Conservation (phyloP, 768 basidiomycete species). For the Boletus sp. region DNA sequence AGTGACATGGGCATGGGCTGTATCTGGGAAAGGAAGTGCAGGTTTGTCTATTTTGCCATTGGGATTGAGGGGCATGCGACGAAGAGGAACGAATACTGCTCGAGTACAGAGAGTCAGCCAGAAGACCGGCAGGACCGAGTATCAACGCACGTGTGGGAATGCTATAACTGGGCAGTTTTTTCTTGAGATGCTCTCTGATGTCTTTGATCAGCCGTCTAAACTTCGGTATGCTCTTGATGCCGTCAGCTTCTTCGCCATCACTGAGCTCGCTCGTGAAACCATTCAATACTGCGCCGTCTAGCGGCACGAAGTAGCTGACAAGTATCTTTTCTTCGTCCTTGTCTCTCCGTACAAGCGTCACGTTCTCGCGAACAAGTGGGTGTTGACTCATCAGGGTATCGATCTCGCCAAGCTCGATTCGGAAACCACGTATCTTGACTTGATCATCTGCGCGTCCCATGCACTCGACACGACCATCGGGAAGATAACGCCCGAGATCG, state of each 20-base stretch:
- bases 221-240: constrained; percentile 74
- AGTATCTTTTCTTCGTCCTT: constrained; percentile 99
- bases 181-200: constrained; percentile 92
- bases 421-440: constrained; percentile 98
- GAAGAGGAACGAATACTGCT: constrained; percentile 89
- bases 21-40: constrained; percentile 97
- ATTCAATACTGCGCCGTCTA: constrained; percentile 62
- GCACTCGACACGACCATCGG: constrained; percentile 92
- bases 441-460: constrained; percentile 97
- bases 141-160: constrained; percentile 75
- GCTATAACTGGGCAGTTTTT: constrained; percentile 93
- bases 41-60: constrained; percentile 99
- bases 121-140: background rate
- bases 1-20: constrained; percentile 54
- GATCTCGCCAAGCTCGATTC: constrained; percentile 97
- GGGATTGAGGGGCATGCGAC: constrained; percentile 95
- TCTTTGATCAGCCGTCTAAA: constrained; percentile 89
- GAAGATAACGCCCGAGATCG: constrained; percentile 91
- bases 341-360: constrained; percentile 92
- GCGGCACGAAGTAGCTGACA: constrained; percentile 94
- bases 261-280: constrained; percentile 67
- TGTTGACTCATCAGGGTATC: constrained; percentile 95
- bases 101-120: constrained; percentile 2
- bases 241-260: constrained; percentile 45
- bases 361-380: constrained; percentile 93